Percentiles rank a stretch among this genome's conserved stretches.
Evolutionary conservation across 441 rosid species (phyloP).

Genomic region (Adansonia gregorii): DNA sequence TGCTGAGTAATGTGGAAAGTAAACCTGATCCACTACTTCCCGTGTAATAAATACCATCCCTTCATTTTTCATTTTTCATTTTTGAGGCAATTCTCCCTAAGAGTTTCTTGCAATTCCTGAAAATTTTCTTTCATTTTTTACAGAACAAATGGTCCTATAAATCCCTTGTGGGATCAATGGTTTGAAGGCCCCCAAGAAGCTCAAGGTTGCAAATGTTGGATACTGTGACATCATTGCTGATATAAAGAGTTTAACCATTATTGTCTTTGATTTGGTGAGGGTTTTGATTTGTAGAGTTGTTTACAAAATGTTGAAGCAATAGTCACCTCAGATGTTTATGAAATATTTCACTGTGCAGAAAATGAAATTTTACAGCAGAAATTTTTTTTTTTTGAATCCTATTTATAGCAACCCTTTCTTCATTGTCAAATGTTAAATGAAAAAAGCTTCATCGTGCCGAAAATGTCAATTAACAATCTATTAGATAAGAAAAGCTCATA

Average conservation of each 20-base stretch:
- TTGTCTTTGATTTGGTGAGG: slow-evolving; percentile 20
- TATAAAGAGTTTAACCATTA: not conserved
- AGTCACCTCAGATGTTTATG: not conserved
- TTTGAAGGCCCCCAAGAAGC: slow-evolving; percentile 73
- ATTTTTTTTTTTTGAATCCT: not conserved
- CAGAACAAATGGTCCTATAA: slow-evolving; percentile 76
- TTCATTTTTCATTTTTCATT: too few relatives aligned
- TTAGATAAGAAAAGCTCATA: slow-evolving; percentile 15
- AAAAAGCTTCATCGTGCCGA: slow-evolving; percentile 49
- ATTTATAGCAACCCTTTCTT: slow-evolving; percentile 31
- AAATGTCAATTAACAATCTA: slow-evolving; percentile 33
- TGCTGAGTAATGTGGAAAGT: slow-evolving; percentile 57
- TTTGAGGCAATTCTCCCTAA: not conserved
- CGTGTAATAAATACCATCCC: slow-evolving; percentile 42
- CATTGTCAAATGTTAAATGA: slow-evolving; percentile 24
- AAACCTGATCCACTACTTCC: slow-evolving; percentile 81
- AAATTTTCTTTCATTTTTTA: slow-evolving; percentile 16
- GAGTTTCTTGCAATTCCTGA: slow-evolving; percentile 6
- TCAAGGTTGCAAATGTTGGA: slow-evolving; percentile 75
- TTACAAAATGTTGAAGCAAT: slow-evolving; percentile 4
- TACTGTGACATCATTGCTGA: slow-evolving; percentile 51
- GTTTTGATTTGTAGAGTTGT: slow-evolving; percentile 15
- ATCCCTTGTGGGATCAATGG: slow-evolving; percentile 80
- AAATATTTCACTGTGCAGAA: slow-evolving; percentile 32
- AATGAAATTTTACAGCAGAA: slow-evolving; percentile 16